phyloP scores from a whole-genome alignment of 2,329 filamentous ascomycete species.

The Aureobasidium subglaciale region DNA sequence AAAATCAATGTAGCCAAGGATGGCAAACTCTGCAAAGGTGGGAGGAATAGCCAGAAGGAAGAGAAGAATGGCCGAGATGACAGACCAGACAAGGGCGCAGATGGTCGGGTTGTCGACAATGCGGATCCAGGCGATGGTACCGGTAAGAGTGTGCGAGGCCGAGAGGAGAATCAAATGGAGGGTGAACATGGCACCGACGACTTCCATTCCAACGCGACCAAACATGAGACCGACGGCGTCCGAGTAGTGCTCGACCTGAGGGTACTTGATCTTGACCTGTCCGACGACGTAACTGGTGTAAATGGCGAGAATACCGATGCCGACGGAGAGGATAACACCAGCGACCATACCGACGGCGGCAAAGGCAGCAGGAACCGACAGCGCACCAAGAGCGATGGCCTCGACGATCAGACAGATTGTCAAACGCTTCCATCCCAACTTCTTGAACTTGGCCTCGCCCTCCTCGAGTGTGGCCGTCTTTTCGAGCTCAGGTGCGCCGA shows the following conservation, averaged over 20 bases:
- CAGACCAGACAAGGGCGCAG: constrained; percentile 37
- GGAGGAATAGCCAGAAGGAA: constrained; percentile 31
- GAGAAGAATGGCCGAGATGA: constrained; percentile 36
- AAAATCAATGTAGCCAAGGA: constrained; percentile 32
- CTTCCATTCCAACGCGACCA: constrained; percentile 36
- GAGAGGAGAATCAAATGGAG: constrained; percentile 37
- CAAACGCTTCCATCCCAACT: constrained; percentile 42
- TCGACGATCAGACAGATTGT: constrained; percentile 49
- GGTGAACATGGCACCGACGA: constrained; percentile 37
- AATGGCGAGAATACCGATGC: constrained; percentile 50
- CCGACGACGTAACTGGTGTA: constrained; percentile 58
- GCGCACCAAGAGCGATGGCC: constrained; percentile 51
- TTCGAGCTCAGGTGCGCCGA: constrained; percentile 25
- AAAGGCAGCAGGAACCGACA: constrained; percentile 51
- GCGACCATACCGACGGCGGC: constrained; percentile 49
- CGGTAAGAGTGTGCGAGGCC: constrained; percentile 39
- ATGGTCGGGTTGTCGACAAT: constrained; percentile 33
- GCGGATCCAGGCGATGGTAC: constrained; percentile 39
- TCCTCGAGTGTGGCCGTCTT: constrained; percentile 27
- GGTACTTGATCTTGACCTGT: constrained; percentile 51
- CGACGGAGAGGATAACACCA: constrained; percentile 48
- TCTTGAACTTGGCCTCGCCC: constrained; percentile 33
- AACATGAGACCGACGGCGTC: constrained; percentile 39
- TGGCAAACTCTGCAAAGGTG: constrained; percentile 30
- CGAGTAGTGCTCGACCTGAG: constrained; percentile 37